A percentile compares a stretch with the other conserved stretches of the same genome.
These are phyloP conservation scores for Bolboschoenus planiculmis DNA, from an alignment of 176 grass and related monocot species.

Conservation along the genomic window DNA sequence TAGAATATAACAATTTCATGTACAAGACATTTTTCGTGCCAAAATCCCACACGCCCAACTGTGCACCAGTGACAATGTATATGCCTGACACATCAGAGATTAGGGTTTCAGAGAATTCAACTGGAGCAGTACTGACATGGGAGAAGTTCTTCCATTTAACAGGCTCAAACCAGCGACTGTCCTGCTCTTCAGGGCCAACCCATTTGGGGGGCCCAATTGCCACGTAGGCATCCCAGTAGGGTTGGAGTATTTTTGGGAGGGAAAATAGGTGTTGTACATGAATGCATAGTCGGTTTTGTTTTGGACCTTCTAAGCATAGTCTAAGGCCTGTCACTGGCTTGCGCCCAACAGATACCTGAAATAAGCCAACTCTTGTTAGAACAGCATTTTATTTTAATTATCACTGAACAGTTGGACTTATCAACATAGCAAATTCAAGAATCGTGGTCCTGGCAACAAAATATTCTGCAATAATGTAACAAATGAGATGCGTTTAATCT, in stretches of 20 bases:
- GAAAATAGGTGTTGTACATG: slow-evolving; percentile 48
- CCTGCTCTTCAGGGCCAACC: slow-evolving; percentile 61
- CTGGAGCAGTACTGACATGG: slow-evolving; percentile 51
- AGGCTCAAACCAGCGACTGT: slow-evolving; percentile 64
- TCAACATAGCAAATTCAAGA: not conserved
- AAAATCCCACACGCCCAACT: slow-evolving; percentile 70
- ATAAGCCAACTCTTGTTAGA: not conserved
- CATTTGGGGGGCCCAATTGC: slow-evolving; percentile 58
- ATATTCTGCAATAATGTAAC: not conserved
- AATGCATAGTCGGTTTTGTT: slow-evolving; percentile 50
- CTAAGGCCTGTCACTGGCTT: slow-evolving; percentile 59
- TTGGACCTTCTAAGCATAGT: slow-evolving; percentile 46
- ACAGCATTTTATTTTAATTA: not conserved
- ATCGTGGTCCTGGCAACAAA: not conserved
- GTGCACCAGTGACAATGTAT: slow-evolving; percentile 51
- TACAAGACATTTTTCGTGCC: slow-evolving; percentile 49
- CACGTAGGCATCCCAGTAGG: slow-evolving; percentile 47
- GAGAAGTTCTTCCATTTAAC: slow-evolving; percentile 67
- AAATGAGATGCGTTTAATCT: no score
- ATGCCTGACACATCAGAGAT: slow-evolving; percentile 31
- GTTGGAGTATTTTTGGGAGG: slow-evolving; percentile 61
- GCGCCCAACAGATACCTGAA: slow-evolving; percentile 54
- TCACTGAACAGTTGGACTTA: not conserved
- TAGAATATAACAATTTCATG: slow-evolving; percentile 61
- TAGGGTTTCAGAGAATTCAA: slow-evolving; percentile 33